A percentile compares a stretch with the other conserved stretches of the same genome.
phyloP scores from a whole-genome alignment of 305 asterid genomes.

The Fraxinus greggii region DNA sequence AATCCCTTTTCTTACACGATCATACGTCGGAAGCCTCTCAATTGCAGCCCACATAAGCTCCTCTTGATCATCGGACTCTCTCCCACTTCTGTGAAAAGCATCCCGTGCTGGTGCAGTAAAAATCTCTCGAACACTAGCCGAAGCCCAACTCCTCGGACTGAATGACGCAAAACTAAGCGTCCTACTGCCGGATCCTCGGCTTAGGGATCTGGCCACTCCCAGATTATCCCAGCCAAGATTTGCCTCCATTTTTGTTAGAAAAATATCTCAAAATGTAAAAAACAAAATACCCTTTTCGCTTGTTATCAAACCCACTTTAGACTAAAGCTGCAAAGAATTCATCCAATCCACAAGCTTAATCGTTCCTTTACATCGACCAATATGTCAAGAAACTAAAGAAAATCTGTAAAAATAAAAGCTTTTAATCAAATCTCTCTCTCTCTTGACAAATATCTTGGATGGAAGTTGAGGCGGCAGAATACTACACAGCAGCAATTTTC shows the following conservation, averaged over 20 bases:
- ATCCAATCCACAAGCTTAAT: background rate
- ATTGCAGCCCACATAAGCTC: slow-evolving; percentile 95
- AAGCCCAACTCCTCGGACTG: slow-evolving; percentile 74
- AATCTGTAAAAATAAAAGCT: background rate
- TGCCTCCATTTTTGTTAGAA: slow-evolving; percentile 35
- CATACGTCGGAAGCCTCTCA: slow-evolving; percentile 85
- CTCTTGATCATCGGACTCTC: slow-evolving; percentile 75
- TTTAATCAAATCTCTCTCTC: background rate
- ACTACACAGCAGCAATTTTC: background rate
- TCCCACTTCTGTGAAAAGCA: slow-evolving; percentile 63
- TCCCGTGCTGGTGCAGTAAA: slow-evolving; percentile 64
- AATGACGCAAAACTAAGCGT: slow-evolving; percentile 53
- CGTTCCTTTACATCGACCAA: background rate
- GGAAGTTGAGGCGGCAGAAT: background rate
- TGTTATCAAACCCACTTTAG: slow-evolving; percentile 4
- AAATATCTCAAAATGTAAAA: background rate
- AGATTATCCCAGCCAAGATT: slow-evolving; percentile 43
- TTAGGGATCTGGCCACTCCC: slow-evolving; percentile 47
- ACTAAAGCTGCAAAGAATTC: slow-evolving; percentile 26
- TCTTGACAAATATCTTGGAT: background rate
- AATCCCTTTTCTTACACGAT: slow-evolving; percentile 73
- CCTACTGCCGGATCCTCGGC: slow-evolving; percentile 56
- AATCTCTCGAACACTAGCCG: slow-evolving; percentile 73
- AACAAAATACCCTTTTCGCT: background rate
- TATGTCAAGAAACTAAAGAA: background rate